A percentile compares a stretch with the other conserved stretches of the same genome.
These are phyloP conservation scores for Acarospora socialis DNA, from an alignment of 2,329 filamentous ascomycete genomes.

Conservation along the genomic window DNA sequence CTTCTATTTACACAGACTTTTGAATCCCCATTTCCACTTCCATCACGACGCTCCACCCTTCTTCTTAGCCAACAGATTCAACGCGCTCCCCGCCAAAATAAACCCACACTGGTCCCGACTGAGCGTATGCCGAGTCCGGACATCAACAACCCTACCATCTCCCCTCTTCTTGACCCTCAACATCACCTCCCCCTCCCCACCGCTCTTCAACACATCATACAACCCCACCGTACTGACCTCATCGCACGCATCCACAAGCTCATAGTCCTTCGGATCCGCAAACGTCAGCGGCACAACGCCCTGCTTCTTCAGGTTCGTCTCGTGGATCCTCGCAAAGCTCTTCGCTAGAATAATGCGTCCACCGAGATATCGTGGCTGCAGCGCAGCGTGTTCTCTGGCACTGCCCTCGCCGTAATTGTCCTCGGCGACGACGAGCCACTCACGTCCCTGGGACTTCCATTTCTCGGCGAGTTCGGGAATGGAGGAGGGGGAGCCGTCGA, in stretches of 20 bases:
- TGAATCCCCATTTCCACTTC: background rate
- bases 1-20: no score
- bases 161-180: constrained; percentile 49
- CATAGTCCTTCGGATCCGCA: constrained; percentile 75
- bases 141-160: constrained; percentile 48
- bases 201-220: constrained; percentile 62
- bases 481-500: constrained; percentile 51
- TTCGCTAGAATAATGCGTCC: constrained; percentile 73
- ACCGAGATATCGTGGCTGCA: constrained; percentile 83
- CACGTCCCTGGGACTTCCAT: constrained; percentile 61
- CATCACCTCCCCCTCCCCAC: constrained; percentile 63
- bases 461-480: constrained; percentile 77
- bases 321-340: constrained; percentile 82
- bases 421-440: constrained; percentile 92
- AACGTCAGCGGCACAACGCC: constrained; percentile 92
- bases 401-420: constrained; percentile 94
- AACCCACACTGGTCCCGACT: constrained; percentile 84
- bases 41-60: no score
- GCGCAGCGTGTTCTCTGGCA: constrained; percentile 74
- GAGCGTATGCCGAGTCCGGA: constrained; percentile 76
- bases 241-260: constrained; percentile 69
- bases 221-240: constrained; percentile 70
- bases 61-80: constrained; percentile 73
- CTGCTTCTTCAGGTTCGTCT: constrained; percentile 95
- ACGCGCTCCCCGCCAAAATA: constrained; percentile 79